Percentiles rank a stretch among this genome's conserved stretches.
These are phyloP conservation scores for Clavaria fumosa DNA, from an alignment of 768 basidiomycete genomes.

Conservation along the genomic window DNA sequence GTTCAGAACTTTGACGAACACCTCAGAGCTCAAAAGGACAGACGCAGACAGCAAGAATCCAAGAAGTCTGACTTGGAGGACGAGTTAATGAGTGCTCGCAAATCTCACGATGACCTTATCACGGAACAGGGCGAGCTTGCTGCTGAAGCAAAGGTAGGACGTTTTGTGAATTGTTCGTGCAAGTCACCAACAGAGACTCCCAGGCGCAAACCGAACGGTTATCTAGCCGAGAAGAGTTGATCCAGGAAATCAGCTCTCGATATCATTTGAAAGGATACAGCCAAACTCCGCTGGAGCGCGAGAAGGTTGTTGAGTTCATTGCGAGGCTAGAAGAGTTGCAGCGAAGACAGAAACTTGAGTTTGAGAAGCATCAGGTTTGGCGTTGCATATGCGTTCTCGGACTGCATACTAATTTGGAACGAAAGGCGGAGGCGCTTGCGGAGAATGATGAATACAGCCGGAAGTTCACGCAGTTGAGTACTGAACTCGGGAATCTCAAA, in stretches of 20 bases:
- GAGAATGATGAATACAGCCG: slow-evolving; percentile 53
- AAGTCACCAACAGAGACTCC: background rate
- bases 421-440: slow-evolving; percentile 35
- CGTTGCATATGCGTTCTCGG: slow-evolving; percentile 2
- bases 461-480: slow-evolving; percentile 40
- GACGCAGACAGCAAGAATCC: slow-evolving; percentile 30
- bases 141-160: slow-evolving; percentile 55
- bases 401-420: background rate
- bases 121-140: slow-evolving; percentile 50
- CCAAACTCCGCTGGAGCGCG: slow-evolving; percentile 50
- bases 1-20: slow-evolving; percentile 45
- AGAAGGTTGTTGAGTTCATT: slow-evolving; percentile 61
- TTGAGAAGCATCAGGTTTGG: slow-evolving; percentile 52
- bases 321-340: slow-evolving; percentile 48
- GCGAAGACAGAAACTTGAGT: slow-evolving; percentile 42
- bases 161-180: slow-evolving; percentile 1
- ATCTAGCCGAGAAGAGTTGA: slow-evolving; percentile 52
- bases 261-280: slow-evolving; percentile 64
- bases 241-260: slow-evolving; percentile 53
- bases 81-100: slow-evolving; percentile 32
- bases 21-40: slow-evolving; percentile 34
- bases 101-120: slow-evolving; percentile 39
- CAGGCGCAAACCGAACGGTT: slow-evolving; percentile 66
- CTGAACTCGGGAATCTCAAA: slow-evolving; percentile 37
- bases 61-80: slow-evolving; percentile 49